Evolutionary conservation across 73 alveolate species (phyloP), one percentile per base, ranked within the genome.

Genomic region (Symbiodinium natans): DNA sequence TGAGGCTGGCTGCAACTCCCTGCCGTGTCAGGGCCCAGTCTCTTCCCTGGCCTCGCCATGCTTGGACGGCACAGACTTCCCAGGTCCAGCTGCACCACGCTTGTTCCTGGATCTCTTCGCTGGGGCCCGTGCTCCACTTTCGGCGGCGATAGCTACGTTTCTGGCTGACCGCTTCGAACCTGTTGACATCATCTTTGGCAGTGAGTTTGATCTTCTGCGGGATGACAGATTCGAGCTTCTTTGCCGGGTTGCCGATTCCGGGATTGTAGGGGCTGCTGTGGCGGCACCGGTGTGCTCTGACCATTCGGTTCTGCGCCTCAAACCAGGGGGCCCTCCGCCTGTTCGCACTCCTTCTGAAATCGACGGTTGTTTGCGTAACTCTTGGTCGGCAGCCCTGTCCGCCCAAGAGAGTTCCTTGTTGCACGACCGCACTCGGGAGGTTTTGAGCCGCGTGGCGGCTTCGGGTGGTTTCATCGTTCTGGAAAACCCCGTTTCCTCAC

Each of bases 231-330:
- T 82, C 41, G 41, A 39, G 21, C 23, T 17, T n/a, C 13, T 82
- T n/a, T 46, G 39, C 40, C 4, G 48, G 2, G 4, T 82, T 1
- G 92, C 92, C 1, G 41, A 34, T 8, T 27, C 92, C 38, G 43
- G 43, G 6, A 29, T 41, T 56, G 31, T 82, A 2, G 89, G 89
- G 39, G 89, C 68, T 39, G 89, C 40, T 2, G 23, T 33, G 27
- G 90, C 90, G 4, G 90, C 90, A 9, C 90, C 90, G 40, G 10
- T 21, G 15, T 83, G 92, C 75, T 10, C 41, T 38, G 34, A 82
- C 29, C 68, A 82, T 40, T 13, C 40, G 10, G 40, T 82, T 31
- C 40, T 42, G 27, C 17, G 25, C 7, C 74, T 83, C 34, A 43
- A 46, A 0, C 27, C 33, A 0, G 75, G 75, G 21, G 92, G 92